Evolutionary conservation across 2,329 filamentous ascomycete species (phyloP).

Genomic region (Fusarium sp.): DNA sequence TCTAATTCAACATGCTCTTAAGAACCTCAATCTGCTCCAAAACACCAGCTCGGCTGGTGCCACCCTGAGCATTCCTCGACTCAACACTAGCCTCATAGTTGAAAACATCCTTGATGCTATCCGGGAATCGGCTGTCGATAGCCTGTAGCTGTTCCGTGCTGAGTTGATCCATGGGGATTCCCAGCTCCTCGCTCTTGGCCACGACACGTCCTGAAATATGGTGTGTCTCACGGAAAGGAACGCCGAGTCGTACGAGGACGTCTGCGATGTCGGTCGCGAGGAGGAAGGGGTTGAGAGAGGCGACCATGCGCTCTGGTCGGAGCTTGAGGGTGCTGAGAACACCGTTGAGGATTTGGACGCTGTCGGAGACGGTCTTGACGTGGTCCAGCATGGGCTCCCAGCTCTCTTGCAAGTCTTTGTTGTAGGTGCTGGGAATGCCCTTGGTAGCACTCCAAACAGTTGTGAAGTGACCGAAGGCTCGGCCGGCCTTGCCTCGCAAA

Average conservation of each 20-base stretch:
- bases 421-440: slow-evolving; percentile 60
- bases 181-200: slow-evolving; percentile 73
- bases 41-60: slow-evolving; percentile 75
- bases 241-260: slow-evolving; percentile 69
- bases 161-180: slow-evolving; percentile 75
- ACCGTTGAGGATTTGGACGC: slow-evolving; percentile 79
- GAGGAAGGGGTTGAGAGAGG: slow-evolving; percentile 76
- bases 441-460: neutral
- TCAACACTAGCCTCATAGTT: slow-evolving; percentile 81
- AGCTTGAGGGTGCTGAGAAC: slow-evolving; percentile 75
- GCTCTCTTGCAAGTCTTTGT: slow-evolving; percentile 82
- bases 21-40: slow-evolving; percentile 68
- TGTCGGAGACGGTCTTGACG: slow-evolving; percentile 78
- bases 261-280: slow-evolving; percentile 75
- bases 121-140: slow-evolving; percentile 74
- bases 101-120: slow-evolving; percentile 73
- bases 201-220: slow-evolving; percentile 80
- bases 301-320: slow-evolving; percentile 76
- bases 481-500: slow-evolving; percentile 46
- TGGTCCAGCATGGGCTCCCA: slow-evolving; percentile 81
- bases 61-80: slow-evolving; percentile 73
- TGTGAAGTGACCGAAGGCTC: slow-evolving; percentile 37
- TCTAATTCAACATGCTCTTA: slow-evolving; percentile 35
- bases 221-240: slow-evolving; percentile 72
- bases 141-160: slow-evolving; percentile 73